Conservation (phyloP, 345 rosid genomes). For the Nasturtium officinale region DNA sequence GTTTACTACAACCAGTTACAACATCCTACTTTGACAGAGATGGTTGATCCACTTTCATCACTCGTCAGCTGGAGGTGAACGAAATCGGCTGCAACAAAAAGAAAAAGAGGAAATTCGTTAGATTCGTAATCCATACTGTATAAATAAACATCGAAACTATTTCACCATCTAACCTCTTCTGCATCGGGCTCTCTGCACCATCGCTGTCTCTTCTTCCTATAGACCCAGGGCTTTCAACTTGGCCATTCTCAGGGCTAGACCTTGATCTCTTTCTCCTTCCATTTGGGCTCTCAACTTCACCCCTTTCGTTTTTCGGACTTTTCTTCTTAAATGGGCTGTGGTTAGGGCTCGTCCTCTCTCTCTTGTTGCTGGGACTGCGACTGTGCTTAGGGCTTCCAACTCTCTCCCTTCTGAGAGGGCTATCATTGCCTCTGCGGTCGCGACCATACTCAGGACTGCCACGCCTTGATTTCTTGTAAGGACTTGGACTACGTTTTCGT, state of each 20-base stretch:
- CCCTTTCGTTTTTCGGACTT: conserved; percentile 46
- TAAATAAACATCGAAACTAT: neutral
- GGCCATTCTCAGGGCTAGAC: conserved; percentile 52
- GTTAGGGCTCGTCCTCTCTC: conserved; percentile 51
- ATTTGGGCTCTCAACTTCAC: conserved; percentile 50
- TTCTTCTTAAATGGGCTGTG: conserved; percentile 51
- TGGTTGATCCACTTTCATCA: conserved; percentile 28
- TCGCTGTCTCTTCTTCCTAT: conserved; percentile 39
- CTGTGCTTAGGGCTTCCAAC: conserved; percentile 51
- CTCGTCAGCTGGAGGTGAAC: conserved; percentile 42
- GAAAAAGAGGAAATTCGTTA: neutral
- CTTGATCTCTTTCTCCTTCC: conserved; percentile 50
- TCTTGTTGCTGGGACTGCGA: conserved; percentile 54
- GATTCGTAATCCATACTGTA: neutral
- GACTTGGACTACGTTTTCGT: conserved; percentile 61
- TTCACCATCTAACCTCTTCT: conserved; percentile 36
- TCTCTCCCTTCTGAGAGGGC: conserved; percentile 66
- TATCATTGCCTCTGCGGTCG: conserved; percentile 53
- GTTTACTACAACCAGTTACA: conserved; percentile 28
- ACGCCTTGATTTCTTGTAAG: conserved; percentile 57
- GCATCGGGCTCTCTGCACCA: conserved; percentile 43
- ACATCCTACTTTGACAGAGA: conserved; percentile 18
- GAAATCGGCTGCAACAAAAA: conserved; percentile 26
- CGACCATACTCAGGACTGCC: conserved; percentile 61
- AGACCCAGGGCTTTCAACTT: conserved; percentile 65